Base-by-base conservation (phyloP, 129 eudicot species). In the Tagetes patula region DNA sequence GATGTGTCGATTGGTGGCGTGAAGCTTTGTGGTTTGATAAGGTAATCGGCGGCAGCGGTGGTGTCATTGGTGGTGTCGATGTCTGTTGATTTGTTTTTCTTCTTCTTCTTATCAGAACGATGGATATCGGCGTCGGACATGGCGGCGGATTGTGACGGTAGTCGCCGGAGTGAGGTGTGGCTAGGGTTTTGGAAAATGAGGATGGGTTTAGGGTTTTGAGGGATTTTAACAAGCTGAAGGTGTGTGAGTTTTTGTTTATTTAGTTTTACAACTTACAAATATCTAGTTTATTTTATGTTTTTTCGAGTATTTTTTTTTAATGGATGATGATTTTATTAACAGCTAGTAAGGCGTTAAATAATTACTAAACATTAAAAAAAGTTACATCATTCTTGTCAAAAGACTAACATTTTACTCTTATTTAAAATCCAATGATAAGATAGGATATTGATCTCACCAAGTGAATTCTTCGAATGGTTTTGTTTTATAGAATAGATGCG, bases 1-100 rank as follows among this genome's bases (percentile, higher is more conserved):
- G 96, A 86, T 0, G 97, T 86, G 67, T 91, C 86, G 13, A 81
- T 78, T 0, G 91, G 3, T 0, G 97, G 97, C 0, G 97, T 88
- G 78, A 54, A 82, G 75, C 62, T 61, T 50, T 88, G 95, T 4
- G 97, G 97, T 70, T 91, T 91, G 81, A 91, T 91, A 6, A 87
- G 79, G 79, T 65, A 85, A 67, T 87, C 96, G 33, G 37, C 50
- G 30, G 63, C 31, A 5, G 37, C 75, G 27, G 59, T 8, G 45
- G 74, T 74, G 74, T 52, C 30, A 4, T 41, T 67, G 73, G 75
- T 41, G 0, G 40, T 4, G 13, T 77, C 73, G 47, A 74, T 65
- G 1, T 77, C 84, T 68, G 70, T 65, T 32, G 81, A 34, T 64
- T 82, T 80, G 83, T 31, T 48, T 65, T 83, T 87, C 84, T 87